Evolutionary conservation across 352 stramenopile species (phyloP).

Genomic region (Phytopythium vexans): DNA sequence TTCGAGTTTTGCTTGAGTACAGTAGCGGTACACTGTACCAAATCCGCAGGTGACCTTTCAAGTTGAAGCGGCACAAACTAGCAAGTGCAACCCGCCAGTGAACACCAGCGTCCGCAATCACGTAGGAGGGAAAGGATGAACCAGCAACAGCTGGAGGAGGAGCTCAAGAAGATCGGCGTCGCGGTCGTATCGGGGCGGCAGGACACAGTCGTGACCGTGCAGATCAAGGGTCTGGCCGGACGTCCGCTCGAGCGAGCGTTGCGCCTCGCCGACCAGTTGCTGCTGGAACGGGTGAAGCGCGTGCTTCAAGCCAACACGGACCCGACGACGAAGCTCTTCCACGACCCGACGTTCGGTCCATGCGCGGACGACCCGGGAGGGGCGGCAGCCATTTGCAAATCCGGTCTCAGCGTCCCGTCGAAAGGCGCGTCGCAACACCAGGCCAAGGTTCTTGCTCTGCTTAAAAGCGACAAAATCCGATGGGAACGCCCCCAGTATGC

Average conservation of each 20-base stretch:
- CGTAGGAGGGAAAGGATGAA: constrained; percentile 20
- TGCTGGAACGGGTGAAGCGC: constrained; percentile 73
- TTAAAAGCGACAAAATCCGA: constrained; percentile 74
- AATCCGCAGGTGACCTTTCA: constrained; percentile 26
- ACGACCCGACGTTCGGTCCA: constrained; percentile 83
- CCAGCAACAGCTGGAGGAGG: constrained; percentile 59
- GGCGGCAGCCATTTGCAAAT: constrained; percentile 66
- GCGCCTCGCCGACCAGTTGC: constrained; percentile 56
- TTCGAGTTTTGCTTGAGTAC: no score
- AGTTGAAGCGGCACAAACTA: not conserved
- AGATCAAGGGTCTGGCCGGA: constrained; percentile 69
- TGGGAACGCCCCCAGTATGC: constrained; percentile 77
- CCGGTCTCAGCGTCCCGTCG: constrained; percentile 35
- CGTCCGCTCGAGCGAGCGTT: constrained; percentile 54
- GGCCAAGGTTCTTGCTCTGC: constrained; percentile 58
- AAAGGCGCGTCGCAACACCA: constrained; percentile 78
- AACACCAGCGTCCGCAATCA: not conserved
- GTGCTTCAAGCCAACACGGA: constrained; percentile 51
- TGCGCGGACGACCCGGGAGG: constrained; percentile 47
- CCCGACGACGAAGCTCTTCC: constrained; percentile 52
- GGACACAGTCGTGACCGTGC: constrained; percentile 73
- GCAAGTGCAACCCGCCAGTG: no score
- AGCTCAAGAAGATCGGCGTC: constrained; percentile 80
- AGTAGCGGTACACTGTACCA: no score
- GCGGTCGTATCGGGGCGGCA: constrained; percentile 68